These are phyloP conservation scores for Phanerodontia chrysosporium DNA, from an alignment of 768 basidiomycete genomes.

Conservation along the genomic window DNA sequence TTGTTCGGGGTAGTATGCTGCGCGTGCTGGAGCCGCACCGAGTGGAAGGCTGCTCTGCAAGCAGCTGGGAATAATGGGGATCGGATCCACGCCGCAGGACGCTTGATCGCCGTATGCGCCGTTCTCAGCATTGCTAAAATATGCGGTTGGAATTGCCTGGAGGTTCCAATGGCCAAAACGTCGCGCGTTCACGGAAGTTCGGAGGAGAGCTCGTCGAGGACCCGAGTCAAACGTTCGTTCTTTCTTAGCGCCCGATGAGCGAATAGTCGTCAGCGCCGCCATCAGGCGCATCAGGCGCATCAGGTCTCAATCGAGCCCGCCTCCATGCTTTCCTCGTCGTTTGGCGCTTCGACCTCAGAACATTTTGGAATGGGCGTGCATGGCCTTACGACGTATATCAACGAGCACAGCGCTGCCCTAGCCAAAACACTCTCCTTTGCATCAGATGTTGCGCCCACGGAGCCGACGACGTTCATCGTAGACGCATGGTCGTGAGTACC, in stretches of 20 bases:
- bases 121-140: neutral
- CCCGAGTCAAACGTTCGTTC: neutral
- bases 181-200: neutral
- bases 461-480: constrained; percentile 51
- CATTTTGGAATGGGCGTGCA: constrained; percentile 42
- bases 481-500: constrained; percentile 84
- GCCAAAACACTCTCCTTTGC: constrained; percentile 34
- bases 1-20: neutral
- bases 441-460: neutral
- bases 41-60: neutral
- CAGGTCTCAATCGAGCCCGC: neutral
- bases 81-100: neutral
- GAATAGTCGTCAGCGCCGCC: neutral
- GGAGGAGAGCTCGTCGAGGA: neutral
- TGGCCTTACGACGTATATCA: constrained; percentile 49
- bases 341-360: neutral
- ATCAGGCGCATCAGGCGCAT: no score
- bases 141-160: no score
- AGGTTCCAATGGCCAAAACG: neutral
- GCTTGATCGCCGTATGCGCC: neutral
- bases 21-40: neutral
- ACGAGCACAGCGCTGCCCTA: constrained; percentile 39
- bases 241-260: neutral
- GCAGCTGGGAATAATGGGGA: neutral
- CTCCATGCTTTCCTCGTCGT: neutral